Conservation (phyloP, 768 basidiomycete genomes). For the Hygrophoropsis aurantiaca region DNA sequence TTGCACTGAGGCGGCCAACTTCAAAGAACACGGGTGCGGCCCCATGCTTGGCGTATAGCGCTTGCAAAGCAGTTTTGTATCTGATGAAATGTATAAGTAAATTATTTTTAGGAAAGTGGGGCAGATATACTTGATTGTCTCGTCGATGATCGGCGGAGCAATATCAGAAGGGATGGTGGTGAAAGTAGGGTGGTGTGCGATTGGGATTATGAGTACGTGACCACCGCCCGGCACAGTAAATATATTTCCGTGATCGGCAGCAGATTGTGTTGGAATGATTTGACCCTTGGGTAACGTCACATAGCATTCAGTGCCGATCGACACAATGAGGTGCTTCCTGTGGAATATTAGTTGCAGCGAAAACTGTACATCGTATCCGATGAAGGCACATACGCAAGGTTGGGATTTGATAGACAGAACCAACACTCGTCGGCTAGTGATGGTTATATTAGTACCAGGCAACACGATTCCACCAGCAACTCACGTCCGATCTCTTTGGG, state of each 20-base stretch:
- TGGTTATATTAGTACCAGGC: constrained; percentile 4
- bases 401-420: constrained; percentile 97
- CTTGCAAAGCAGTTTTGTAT: constrained; percentile 74
- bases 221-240: constrained; percentile 86
- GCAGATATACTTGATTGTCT: constrained; percentile 68
- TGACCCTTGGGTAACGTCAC: constrained; percentile 96
- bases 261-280: constrained; percentile 77
- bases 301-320: constrained; percentile 93
- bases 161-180: constrained; percentile 80
- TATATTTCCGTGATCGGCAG: constrained; percentile 38
- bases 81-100: constrained; percentile 33
- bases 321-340: constrained; percentile 94
- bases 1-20: constrained; percentile 76
- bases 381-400: constrained; percentile 66
- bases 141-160: constrained; percentile 69
- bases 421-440: constrained; percentile 86
- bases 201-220: constrained; percentile 91
- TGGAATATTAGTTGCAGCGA: not conserved
- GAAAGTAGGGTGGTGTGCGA: constrained; percentile 90
- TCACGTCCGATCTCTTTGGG: constrained; percentile 80
- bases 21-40: constrained; percentile 81
- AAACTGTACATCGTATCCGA: not conserved
- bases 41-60: constrained; percentile 69
- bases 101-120: constrained; percentile 1
- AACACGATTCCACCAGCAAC: constrained; percentile 25